Evolutionary conservation across 768 basidiomycete genomes (phyloP), one percentile per base, ranked within the genome.

Genomic region (Pisolithus microcarpus): DNA sequence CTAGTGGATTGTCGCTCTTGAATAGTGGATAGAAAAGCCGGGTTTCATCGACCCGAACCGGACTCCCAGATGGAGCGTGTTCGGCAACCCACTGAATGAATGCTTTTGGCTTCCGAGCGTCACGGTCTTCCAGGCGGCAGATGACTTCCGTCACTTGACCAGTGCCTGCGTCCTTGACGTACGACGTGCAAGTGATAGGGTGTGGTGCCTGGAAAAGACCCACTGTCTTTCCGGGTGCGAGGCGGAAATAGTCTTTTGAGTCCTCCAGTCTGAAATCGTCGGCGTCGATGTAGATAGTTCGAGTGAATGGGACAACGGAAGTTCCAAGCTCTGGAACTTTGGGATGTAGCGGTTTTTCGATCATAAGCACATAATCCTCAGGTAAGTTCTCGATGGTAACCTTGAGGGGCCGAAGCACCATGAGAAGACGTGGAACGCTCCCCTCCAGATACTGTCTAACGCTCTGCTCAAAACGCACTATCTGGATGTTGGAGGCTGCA

Each of bases 61-160:
- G 91, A 58, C 87, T 90, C 7, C 84, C 82, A 1, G 87, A 84
- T 19, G 80, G 70, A 7, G 75, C 68, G 64, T 93, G 87, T 62
- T 90, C 85, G 23, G 89, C 91, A 13, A 99, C 91, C 95, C 95
- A 99, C 62, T 98, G 95, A 60, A 98, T 91, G 69, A 82, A 97
- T 28, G 91, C 82, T 64, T 95, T 97, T 11, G 90, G 87, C 67
- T 95, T 97, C 67, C 79, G 82, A 15, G 72, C 61, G 9, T 78
- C 80, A 37, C 75, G 77, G 52, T 90, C 81, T 65, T 97, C 93
- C 30, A 92, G 70, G 48, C 74, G 77, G 66, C 86, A 90, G 46
- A 86, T 66, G 48, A 99, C 78, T 66, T 95, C 92, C 4, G 74
- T 74, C 6, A 96, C 85, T 47, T 81, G 70, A 21, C 91, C 90